Base-by-base conservation (phyloP, 2,329 filamentous ascomycete species). In the Fusarium oligoseptatum region DNA sequence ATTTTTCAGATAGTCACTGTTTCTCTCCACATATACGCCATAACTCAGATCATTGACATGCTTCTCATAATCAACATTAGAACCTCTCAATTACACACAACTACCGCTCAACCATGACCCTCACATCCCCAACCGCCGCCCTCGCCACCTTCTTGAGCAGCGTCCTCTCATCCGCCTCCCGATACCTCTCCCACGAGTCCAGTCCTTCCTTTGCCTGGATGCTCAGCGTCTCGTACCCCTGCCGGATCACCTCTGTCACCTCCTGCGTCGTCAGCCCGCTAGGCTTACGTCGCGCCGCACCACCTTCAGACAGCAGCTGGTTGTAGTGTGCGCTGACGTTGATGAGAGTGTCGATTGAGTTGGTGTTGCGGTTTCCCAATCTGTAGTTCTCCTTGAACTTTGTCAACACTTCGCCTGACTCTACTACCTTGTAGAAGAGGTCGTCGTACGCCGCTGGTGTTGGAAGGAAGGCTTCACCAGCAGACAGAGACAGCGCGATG, bases 341-440 rank as follows among this genome's bases (percentile, higher is more conserved):
- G 66, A 98, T 92, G 34, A 98, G 87, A 1, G 94, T 97, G 58
- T 94, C 92, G 78, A 98, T 97, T 4, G 94, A 94, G 83, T 89
- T 93, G 55, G 88, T 90, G 24, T 87, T 83, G 55, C 90, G 83
- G 69, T 87, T 89, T 3, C 84, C 85, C 17, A 93, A 83, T 6
- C 85, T 84, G 82, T 97, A 98, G 11, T 90, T 92, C 72, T 95
- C 91, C 45, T 94, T 91, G 84, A 98, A 98, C 80, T 94, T 95
- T 36, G 88, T 85, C 24, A 98, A 88, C 14, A 94, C 89, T 58
- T 97, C 94, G 12, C 95, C 95, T 2, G 93, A 94, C 83, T 99
- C 97, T 29, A 98, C 95, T 2, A 98, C 90, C 84, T 99, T 99
- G 89, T 99, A 99, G 85, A 99, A 98, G 0, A 99, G 88, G 80